These are phyloP conservation scores for Coffea canephora DNA, from an alignment of 257 asterid species.

Conservation along the genomic window DNA sequence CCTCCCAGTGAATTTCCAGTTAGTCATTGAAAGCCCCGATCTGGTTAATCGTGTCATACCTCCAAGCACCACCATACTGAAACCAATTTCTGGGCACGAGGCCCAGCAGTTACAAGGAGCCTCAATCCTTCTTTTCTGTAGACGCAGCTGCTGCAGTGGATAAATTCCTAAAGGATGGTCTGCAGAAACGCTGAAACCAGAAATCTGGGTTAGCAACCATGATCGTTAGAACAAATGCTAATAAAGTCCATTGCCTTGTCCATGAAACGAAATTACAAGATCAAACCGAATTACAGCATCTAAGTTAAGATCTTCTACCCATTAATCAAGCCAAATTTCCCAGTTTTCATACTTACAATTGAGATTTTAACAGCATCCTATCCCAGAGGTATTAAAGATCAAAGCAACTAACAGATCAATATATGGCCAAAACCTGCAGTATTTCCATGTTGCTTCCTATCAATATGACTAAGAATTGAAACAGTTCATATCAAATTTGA, in stretches of 20 bases:
- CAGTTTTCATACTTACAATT: neutral
- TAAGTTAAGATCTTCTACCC: neutral
- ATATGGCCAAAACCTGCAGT: neutral
- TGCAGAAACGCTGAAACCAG: slow-evolving; percentile 43
- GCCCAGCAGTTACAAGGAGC: slow-evolving; percentile 80
- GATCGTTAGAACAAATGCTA: neutral
- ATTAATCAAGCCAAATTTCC: neutral
- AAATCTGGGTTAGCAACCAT: neutral
- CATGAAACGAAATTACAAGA: neutral
- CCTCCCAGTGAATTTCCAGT: slow-evolving; percentile 90
- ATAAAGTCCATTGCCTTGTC: neutral
- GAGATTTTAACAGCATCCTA: neutral
- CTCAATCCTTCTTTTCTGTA: slow-evolving; percentile 41
- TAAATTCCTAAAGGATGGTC: slow-evolving; percentile 41
- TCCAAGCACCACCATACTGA: slow-evolving; percentile 94
- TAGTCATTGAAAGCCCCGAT: slow-evolving; percentile 98
- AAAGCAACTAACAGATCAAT: neutral
- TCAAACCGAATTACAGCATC: neutral
- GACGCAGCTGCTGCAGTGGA: slow-evolving; percentile 53
- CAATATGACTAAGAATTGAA: neutral
- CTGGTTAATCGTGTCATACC: slow-evolving; percentile 89
- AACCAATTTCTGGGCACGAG: slow-evolving; percentile 76
- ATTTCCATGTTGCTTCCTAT: neutral
- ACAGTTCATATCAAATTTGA: neutral
- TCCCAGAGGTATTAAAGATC: neutral